Evolutionary conservation across 2,329 filamentous ascomycete genomes (phyloP).

Genomic region (Chaetomiaceae sp.): DNA sequence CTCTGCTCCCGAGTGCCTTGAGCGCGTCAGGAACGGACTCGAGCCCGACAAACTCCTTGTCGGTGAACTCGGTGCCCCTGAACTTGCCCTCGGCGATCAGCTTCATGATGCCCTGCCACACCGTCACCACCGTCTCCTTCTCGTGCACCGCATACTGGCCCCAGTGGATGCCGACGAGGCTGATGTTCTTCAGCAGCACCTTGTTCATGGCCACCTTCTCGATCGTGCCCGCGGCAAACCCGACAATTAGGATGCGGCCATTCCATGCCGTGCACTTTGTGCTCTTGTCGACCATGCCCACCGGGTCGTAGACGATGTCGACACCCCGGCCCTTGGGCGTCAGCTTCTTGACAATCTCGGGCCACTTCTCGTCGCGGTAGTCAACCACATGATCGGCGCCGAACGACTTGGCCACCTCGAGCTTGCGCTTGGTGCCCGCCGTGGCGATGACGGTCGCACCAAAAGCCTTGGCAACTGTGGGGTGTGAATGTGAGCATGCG

Average conservation of each 20-base stretch:
- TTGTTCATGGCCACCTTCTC: constrained; percentile 93
- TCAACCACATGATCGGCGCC: constrained; percentile 81
- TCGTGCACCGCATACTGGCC: constrained; percentile 75
- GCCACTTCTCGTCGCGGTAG: constrained; percentile 63
- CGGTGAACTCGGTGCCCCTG: constrained; percentile 73
- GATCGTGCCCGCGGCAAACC: constrained; percentile 80
- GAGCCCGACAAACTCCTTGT: constrained; percentile 76
- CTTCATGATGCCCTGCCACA: constrained; percentile 79
- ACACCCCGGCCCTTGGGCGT: constrained; percentile 70
- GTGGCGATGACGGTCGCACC: constrained; percentile 93
- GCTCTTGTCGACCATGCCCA: constrained; percentile 80
- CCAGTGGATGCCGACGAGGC: constrained; percentile 87
- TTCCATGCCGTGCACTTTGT: constrained; percentile 95
- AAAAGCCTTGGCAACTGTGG: constrained; percentile 73
- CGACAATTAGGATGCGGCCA: constrained; percentile 78
- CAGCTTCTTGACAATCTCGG: constrained; percentile 67
- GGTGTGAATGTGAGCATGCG: not conserved
- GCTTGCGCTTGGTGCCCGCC: constrained; percentile 73
- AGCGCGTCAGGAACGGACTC: constrained; percentile 74
- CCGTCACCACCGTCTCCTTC: constrained; percentile 60
- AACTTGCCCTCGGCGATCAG: constrained; percentile 76
- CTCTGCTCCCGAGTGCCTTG: constrained; percentile 69
- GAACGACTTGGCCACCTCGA: constrained; percentile 70
- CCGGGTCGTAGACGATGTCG: constrained; percentile 92
- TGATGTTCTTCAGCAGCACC: constrained; percentile 89